phyloP scores from a whole-genome alignment of 345 rosid species.

The Heritiera littoralis region DNA sequence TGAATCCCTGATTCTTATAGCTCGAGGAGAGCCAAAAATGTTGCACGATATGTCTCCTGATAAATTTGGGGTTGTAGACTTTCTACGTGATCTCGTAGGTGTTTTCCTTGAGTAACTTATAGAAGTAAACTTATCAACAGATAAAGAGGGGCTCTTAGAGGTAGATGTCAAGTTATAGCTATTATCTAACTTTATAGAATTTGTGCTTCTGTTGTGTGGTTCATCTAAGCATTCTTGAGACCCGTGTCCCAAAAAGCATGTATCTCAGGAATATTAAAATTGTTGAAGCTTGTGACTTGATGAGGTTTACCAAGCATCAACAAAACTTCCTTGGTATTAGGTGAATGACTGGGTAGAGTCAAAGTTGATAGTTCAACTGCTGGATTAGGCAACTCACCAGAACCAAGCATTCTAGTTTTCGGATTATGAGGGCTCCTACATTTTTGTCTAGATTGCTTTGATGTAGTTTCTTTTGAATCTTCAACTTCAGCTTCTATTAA shows the following conservation, averaged over 20 bases:
- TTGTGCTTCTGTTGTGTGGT: slow-evolving; percentile 35
- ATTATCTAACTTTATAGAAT: slow-evolving; percentile 20
- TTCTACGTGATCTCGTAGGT: slow-evolving; percentile 38
- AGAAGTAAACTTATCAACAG: slow-evolving; percentile 28
- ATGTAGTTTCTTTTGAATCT: slow-evolving; percentile 73
- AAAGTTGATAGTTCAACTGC: slow-evolving; percentile 29
- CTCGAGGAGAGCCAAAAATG: slow-evolving; percentile 31
- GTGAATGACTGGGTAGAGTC: slow-evolving; percentile 31
- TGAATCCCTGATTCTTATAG: slow-evolving; percentile 21
- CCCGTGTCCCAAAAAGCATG: slow-evolving; percentile 25
- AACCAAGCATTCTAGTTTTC: slow-evolving; percentile 35
- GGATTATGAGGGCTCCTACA: slow-evolving; percentile 49
- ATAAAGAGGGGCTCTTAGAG: slow-evolving; percentile 33
- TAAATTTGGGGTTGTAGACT: slow-evolving; percentile 39
- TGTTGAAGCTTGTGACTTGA: slow-evolving; percentile 33
- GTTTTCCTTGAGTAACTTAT: slow-evolving; percentile 54
- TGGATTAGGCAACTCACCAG: slow-evolving; percentile 34
- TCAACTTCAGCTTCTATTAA: slow-evolving; percentile 82
- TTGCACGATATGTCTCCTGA: slow-evolving; percentile 33
- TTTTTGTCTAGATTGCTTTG: slow-evolving; percentile 35
- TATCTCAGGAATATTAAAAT: slow-evolving; percentile 24
- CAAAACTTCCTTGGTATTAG: slow-evolving; percentile 27
- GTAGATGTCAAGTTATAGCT: slow-evolving; percentile 22
- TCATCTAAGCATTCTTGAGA: slow-evolving; percentile 21
- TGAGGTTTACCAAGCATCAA: slow-evolving; percentile 38